Conservation (phyloP, 768 basidiomycete genomes). For the Lentinula sp. region DNA sequence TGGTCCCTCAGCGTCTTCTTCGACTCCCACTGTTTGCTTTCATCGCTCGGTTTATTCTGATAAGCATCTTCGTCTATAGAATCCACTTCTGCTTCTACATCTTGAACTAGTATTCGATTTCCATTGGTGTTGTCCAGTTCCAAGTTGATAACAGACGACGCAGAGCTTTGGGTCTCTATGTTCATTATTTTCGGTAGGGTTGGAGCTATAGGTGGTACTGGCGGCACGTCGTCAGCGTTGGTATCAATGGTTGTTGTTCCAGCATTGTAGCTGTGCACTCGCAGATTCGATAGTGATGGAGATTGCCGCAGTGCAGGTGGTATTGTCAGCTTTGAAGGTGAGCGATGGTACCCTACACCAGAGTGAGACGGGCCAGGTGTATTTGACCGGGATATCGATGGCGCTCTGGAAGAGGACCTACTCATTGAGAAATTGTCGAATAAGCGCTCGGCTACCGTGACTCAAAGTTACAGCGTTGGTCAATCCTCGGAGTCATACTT, state of each 20-base stretch:
- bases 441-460: neutral
- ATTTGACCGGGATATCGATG: conserved; percentile 12
- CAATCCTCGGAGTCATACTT: neutral
- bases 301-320: conserved; percentile 45
- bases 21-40: conserved; percentile 45
- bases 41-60: conserved; percentile 38
- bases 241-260: conserved; percentile 23
- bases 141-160: conserved; percentile 66
- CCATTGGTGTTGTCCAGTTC: conserved; percentile 50
- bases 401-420: conserved; percentile 10
- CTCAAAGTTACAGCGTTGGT: neutral
- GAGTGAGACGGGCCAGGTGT: neutral
- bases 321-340: conserved; percentile 28
- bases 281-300: conserved; percentile 51
- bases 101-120: conserved; percentile 52
- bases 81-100: conserved; percentile 59
- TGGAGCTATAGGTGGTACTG: conserved; percentile 19
- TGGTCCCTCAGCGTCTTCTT: conserved; percentile 68
- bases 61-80: conserved; percentile 48
- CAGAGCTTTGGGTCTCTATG: conserved; percentile 45
- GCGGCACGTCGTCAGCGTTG: conserved; percentile 18
- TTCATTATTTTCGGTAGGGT: neutral
- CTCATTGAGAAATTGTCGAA: neutral
- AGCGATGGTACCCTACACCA: conserved; percentile 30
- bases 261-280: conserved; percentile 45